Conservation (phyloP, 2,329 filamentous ascomycete species). For the Pyricularia pennisetigena region DNA sequence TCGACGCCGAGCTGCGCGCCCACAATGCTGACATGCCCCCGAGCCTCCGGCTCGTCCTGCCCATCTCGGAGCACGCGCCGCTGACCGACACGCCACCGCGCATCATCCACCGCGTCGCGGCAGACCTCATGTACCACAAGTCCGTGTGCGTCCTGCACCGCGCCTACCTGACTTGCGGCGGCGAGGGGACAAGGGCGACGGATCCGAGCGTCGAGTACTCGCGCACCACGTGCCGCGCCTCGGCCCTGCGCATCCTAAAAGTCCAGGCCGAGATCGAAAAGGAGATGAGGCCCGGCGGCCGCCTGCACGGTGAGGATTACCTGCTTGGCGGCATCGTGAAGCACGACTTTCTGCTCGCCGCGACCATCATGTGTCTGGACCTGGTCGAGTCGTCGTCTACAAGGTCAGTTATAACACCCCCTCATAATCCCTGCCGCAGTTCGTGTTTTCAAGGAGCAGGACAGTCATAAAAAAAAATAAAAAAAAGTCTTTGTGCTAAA, state of each 20-base stretch:
- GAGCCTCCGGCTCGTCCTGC: conserved; percentile 9
- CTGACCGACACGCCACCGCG: conserved; percentile 33
- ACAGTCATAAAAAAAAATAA: too few species aligned
- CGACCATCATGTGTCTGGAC: conserved; percentile 48
- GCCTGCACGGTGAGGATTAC: conserved; percentile 42
- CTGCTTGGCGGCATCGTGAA: conserved; percentile 45
- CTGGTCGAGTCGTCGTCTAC: conserved; percentile 21
- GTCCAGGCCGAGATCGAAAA: conserved; percentile 37
- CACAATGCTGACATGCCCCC: conserved; percentile 5
- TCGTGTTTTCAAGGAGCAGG: too few species aligned
- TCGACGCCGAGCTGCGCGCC: conserved; percentile 8
- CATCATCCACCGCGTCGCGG: conserved; percentile 41
- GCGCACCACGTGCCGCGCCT: conserved; percentile 38
- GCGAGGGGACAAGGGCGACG: conserved; percentile 16
- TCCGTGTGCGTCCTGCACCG: conserved; percentile 46
- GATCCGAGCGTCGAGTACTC: conserved; percentile 35
- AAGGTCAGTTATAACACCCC: conserved; percentile 6
- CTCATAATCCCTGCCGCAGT: too few species aligned
- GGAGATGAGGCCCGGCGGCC: conserved; percentile 39
- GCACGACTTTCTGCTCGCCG: conserved; percentile 52
- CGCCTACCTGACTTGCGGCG: conserved; percentile 32
- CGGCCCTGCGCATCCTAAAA: conserved; percentile 35
- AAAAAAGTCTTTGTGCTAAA: too few species aligned
- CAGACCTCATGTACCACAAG: conserved; percentile 42
- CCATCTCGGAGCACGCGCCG: conserved; percentile 10